phyloP scores from a whole-genome alignment of 2,329 filamentous ascomycete species.

The Fusarium miscanthi region DNA sequence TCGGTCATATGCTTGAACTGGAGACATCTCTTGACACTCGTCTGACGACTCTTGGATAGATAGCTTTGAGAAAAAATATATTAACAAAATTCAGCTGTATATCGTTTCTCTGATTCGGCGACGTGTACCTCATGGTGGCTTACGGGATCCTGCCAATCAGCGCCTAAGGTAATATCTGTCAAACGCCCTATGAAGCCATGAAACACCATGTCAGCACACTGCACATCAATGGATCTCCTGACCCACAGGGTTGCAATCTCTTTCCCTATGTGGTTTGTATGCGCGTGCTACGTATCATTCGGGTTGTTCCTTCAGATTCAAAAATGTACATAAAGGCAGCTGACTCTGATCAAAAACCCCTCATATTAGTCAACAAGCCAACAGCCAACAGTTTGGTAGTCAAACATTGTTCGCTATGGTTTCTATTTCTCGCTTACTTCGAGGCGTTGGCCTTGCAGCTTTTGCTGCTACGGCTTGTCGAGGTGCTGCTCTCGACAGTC shows the following conservation, averaged over 20 bases:
- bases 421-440: constrained; percentile 7
- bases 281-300: not conserved
- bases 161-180: not conserved
- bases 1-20: not conserved
- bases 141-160: not conserved
- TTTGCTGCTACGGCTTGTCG: constrained; percentile 1
- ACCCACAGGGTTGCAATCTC: not conserved
- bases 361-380: not conserved
- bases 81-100: not conserved
- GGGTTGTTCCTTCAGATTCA: no score
- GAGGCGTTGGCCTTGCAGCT: constrained; percentile 16
- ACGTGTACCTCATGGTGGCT: not conserved
- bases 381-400: not conserved
- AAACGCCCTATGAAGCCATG: not conserved
- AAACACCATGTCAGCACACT: not conserved
- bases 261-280: not conserved
- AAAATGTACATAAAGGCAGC: not conserved
- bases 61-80: not conserved
- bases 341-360: not conserved
- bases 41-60: accelerated
- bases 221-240: not conserved
- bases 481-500: constrained; percentile 13
- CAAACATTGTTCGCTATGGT: constrained; percentile 4
- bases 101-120: accelerated
- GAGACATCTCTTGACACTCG: not conserved